phyloP scores from a whole-genome alignment of 2,329 filamentous ascomycete species.

The Mycosphaerelloides madeirae region DNA sequence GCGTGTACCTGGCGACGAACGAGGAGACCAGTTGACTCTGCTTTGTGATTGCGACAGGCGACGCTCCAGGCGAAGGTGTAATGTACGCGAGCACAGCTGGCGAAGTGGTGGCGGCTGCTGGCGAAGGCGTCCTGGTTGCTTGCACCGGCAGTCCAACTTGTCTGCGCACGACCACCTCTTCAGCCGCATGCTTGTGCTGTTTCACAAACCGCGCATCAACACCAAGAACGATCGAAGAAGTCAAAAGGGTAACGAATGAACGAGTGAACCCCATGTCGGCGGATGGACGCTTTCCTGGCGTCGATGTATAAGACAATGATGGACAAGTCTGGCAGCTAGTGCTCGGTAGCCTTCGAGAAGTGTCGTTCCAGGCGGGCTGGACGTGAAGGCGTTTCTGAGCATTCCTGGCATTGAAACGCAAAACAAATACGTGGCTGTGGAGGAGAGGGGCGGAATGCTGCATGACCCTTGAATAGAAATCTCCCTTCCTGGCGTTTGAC shows the following conservation, averaged over 20 bases:
- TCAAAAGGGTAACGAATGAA: slow-evolving; percentile 14
- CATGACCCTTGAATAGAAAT: slow-evolving; percentile 20
- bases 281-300: slow-evolving; percentile 1
- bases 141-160: slow-evolving; percentile 20
- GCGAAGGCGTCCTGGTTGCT: slow-evolving; percentile 12
- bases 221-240: slow-evolving; percentile 14
- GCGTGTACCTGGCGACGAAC: slow-evolving; percentile 40
- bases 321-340: slow-evolving; percentile 16
- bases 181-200: slow-evolving; percentile 29
- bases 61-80: slow-evolving; percentile 41
- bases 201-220: slow-evolving; percentile 19
- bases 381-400: slow-evolving; percentile 5
- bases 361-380: not conserved
- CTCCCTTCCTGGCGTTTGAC: slow-evolving; percentile 1
- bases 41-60: slow-evolving; percentile 37
- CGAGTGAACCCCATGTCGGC: slow-evolving; percentile 20
- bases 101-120: slow-evolving; percentile 14
- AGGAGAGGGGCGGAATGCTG: slow-evolving; percentile 19
- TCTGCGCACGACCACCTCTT: slow-evolving; percentile 21
- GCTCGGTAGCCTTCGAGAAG: slow-evolving; percentile 9
- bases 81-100: slow-evolving; percentile 34
- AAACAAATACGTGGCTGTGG: slow-evolving; percentile 29
- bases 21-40: slow-evolving; percentile 43
- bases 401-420: slow-evolving; percentile 26
- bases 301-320: slow-evolving; percentile 9